A percentile compares a stretch with the other conserved stretches of the same genome.
phyloP scores from a whole-genome alignment of 139 green algal species.

The Marvania coccoides region DNA sequence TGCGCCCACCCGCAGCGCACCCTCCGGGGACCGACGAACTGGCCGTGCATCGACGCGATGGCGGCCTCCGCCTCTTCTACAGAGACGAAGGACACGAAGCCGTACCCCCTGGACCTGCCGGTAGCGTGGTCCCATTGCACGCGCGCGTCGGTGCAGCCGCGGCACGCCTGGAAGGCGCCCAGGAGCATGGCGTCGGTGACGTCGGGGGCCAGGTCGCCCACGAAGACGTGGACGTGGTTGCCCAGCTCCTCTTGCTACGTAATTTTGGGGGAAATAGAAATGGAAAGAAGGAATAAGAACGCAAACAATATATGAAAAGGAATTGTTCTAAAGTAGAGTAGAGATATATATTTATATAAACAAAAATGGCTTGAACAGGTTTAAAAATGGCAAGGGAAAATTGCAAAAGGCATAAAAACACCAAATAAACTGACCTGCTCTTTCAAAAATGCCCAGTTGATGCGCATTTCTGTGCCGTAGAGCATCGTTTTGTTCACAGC shows the following conservation, averaged over 20 bases:
- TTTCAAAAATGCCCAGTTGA: conserved; percentile 75
- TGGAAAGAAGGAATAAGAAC: no score
- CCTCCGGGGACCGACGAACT: conserved; percentile 39
- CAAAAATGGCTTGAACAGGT: no score
- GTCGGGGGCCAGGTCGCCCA: conserved; percentile 57
- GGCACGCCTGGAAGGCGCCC: conserved; percentile 21
- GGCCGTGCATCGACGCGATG: conserved; percentile 53
- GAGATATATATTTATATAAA: no score
- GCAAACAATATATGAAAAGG: no score
- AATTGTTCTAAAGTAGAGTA: no score
- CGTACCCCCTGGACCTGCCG: conserved; percentile 58
- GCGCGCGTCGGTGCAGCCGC: conserved; percentile 50
- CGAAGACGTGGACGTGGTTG: conserved; percentile 62
- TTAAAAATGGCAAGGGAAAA: no score
- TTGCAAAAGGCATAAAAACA: no score
- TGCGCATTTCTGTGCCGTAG: conserved; percentile 50
- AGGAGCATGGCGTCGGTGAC: conserved; percentile 31
- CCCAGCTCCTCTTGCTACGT: conserved; percentile 48
- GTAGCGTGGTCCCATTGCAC: conserved; percentile 75
- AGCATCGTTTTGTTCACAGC: conserved; percentile 27
- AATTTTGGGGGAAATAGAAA: no score
- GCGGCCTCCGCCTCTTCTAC: conserved; percentile 47
- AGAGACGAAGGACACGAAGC: conserved; percentile 68
- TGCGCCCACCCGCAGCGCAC: conserved; percentile 67
- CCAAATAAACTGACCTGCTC: no score